These are phyloP conservation scores for Plasmodium relictum DNA, from an alignment of 169 alveolate genomes.

Conservation along the genomic window DNA sequence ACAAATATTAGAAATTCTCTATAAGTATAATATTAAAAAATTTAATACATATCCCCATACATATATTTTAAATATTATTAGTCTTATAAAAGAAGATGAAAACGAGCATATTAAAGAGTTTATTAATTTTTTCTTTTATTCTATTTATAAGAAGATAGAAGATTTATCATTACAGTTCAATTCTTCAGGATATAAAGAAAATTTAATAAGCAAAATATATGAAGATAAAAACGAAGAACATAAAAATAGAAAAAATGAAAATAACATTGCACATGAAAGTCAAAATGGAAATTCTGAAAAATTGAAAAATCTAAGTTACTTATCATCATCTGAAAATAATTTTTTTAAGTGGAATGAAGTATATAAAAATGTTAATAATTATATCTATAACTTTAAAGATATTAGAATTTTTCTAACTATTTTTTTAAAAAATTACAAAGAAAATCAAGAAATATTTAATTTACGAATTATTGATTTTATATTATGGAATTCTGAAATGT, in stretches of 20 bases:
- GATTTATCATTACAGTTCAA: neutral
- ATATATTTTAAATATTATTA: slow-evolving; percentile 27
- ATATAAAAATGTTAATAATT: slow-evolving; percentile 14
- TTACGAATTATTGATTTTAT: slow-evolving; percentile 29
- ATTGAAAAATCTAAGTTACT: neutral
- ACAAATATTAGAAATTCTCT: slow-evolving; percentile 9
- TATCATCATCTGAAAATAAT: neutral
- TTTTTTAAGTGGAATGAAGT: neutral
- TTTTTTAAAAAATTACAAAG: slow-evolving; percentile 25
- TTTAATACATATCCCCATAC: slow-evolving; percentile 57
- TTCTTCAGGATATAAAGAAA: neutral
- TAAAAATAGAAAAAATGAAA: neutral
- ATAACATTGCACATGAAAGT: neutral
- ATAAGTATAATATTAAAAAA: slow-evolving; percentile 5
- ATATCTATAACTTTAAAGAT: slow-evolving; percentile 45
- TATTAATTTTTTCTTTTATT: slow-evolving; percentile 21
- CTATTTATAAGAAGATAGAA: slow-evolving; percentile 27
- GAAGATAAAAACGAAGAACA: neutral
- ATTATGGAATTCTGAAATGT: slow-evolving; percentile 32
- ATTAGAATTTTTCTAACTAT: slow-evolving; percentile 18
- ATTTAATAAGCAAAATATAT: neutral
- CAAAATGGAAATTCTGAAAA: neutral
- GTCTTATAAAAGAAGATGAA: neutral
- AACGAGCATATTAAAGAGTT: slow-evolving; percentile 21
- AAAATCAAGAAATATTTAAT: slow-evolving; percentile 24